These are phyloP conservation scores for Saccharomycopsis amapae DNA, from an alignment of 805 yeast species.

Conservation along the genomic window DNA sequence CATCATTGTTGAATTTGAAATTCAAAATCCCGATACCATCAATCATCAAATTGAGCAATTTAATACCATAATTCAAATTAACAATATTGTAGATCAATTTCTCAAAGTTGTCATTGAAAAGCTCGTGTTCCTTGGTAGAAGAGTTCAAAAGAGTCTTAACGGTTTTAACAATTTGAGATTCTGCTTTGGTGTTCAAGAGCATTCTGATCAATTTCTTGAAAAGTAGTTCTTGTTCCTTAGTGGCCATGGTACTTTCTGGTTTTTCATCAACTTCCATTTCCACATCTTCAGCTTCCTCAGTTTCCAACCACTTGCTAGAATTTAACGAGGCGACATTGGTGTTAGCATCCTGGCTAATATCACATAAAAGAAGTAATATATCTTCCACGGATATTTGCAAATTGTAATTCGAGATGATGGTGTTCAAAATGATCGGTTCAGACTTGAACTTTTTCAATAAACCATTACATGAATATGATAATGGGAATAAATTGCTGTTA, in stretches of 20 bases:
- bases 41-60: constrained; percentile 17
- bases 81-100: constrained; percentile 12
- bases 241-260: background rate
- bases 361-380: constrained; percentile 14
- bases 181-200: constrained; percentile 10
- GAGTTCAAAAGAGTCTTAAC: constrained; percentile 13
- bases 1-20: constrained; percentile 19
- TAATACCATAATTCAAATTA: constrained; percentile 9
- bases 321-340: background rate
- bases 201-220: constrained; percentile 13
- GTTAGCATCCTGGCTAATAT: constrained; percentile 1
- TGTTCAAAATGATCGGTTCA: constrained; percentile 11
- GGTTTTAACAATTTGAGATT: constrained; percentile 15
- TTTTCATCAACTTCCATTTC: constrained; percentile 1
- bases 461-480: constrained; percentile 9
- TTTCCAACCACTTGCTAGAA: background rate
- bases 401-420: constrained; percentile 8
- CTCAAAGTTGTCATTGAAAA: constrained; percentile 16
- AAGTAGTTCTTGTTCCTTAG: constrained; percentile 2
- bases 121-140: constrained; percentile 7
- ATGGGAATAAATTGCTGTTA: constrained; percentile 14
- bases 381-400: constrained; percentile 17
- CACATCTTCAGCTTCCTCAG: no score
- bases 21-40: constrained; percentile 22
- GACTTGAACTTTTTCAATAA: constrained; percentile 12